phyloP scores from a whole-genome alignment of 169 alveolate species.

The Plasmodium gaboni region DNA sequence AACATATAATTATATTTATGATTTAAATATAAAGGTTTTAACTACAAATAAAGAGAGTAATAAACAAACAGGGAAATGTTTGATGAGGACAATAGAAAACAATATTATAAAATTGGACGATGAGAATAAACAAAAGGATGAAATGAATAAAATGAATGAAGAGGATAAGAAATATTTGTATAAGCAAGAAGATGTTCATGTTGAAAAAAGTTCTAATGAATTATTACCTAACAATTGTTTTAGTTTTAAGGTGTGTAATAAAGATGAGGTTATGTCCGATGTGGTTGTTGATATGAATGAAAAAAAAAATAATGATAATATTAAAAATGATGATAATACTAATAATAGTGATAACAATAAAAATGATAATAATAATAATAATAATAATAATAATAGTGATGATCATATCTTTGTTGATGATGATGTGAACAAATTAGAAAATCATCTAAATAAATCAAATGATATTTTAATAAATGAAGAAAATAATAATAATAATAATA shows the following conservation, averaged over 20 bases:
- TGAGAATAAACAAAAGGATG: constrained; percentile 4
- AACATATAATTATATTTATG: constrained; percentile 29
- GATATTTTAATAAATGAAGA: no score
- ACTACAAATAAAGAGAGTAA: not conserved
- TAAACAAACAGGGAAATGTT: constrained; percentile 1
- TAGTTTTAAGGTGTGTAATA: not conserved
- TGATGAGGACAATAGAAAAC: not conserved
- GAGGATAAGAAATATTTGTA: not conserved
- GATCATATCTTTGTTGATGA: no score
- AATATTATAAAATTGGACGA: not conserved
- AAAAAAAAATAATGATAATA: no score
- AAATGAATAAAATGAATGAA: not conserved
- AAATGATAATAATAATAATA: no score
- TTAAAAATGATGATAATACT: no score
- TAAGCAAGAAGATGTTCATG: not conserved
- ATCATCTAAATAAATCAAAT: no score
- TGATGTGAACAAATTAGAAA: no score
- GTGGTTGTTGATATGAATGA: no score
- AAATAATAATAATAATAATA: no score
- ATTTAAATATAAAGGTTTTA: constrained; percentile 20
- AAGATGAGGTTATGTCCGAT: no score
- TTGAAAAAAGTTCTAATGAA: not conserved
- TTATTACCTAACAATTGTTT: not conserved
- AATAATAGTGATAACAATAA: no score
- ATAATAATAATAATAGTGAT: no score